Evolutionary conservation across 371 early-diverging fungal genomes (phyloP).

Genomic region (Mucor indicus): DNA sequence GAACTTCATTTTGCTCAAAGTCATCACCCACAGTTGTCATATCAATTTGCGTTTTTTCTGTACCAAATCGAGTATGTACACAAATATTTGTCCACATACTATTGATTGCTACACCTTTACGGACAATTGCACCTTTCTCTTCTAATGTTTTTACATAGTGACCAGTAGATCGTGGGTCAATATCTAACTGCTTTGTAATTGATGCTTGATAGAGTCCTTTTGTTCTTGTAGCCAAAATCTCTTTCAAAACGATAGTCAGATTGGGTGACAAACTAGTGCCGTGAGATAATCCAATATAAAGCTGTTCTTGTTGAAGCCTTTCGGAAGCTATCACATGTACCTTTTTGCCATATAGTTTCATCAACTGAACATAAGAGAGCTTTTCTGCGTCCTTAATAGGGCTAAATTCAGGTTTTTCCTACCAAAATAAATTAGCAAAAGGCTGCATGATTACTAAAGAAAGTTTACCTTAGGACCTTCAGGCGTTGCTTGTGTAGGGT

Average conservation of each 20-base stretch:
- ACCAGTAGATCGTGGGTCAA: constrained; percentile 42
- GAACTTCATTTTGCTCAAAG: background rate
- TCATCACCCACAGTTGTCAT: constrained; percentile 3
- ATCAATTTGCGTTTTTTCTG: background rate
- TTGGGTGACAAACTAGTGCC: constrained; percentile 22
- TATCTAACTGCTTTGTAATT: constrained; percentile 19
- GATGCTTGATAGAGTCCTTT: constrained; percentile 32
- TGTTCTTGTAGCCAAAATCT: constrained; percentile 19
- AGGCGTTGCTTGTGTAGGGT: background rate
- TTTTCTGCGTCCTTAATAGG: constrained; percentile 8
- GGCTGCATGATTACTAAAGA: background rate
- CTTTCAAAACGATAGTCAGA: constrained; percentile 14
- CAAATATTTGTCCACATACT: constrained; percentile 34
- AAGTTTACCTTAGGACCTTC: background rate
- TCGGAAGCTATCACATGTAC: constrained; percentile 21
- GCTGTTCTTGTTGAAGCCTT: constrained; percentile 30
- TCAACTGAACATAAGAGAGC: constrained; percentile 20
- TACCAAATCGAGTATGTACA: constrained; percentile 23
- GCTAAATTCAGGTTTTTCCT: background rate
- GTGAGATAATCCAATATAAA: constrained; percentile 28
- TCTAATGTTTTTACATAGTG: constrained; percentile 37
- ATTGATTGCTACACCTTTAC: constrained; percentile 17
- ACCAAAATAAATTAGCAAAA: background rate
- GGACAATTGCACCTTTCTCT: constrained; percentile 32
- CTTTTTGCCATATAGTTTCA: constrained; percentile 17